Conservation (phyloP, 352 stramenopile genomes). For the Pythium rhizo-oryzae region DNA sequence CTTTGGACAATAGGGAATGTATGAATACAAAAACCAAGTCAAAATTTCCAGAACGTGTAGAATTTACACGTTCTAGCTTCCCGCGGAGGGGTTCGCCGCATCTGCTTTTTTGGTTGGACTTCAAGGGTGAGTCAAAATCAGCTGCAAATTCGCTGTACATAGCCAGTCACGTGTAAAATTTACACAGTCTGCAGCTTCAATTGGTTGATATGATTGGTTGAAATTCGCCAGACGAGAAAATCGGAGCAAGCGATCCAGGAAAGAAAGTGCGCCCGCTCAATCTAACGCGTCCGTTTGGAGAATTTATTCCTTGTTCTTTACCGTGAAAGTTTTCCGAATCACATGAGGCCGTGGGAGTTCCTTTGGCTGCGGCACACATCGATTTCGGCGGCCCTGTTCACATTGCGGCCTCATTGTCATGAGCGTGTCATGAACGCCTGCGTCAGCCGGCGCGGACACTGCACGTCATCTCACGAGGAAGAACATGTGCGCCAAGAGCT, state of each 20-base stretch:
- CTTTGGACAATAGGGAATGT: too few relatives aligned
- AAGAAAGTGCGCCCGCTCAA: not conserved
- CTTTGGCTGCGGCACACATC: not conserved
- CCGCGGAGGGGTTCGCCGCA: too few relatives aligned
- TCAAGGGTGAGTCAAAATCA: too few relatives aligned
- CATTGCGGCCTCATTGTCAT: not conserved
- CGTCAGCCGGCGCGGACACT: not conserved
- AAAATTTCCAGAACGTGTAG: too few relatives aligned
- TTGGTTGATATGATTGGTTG: too few relatives aligned
- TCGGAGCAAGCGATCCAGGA: not conserved
- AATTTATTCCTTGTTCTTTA: constrained; percentile 3
- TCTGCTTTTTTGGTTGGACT: too few relatives aligned
- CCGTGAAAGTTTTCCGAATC: not conserved
- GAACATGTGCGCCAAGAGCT: constrained; percentile 3
- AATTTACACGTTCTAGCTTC: too few relatives aligned
- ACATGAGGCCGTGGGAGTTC: constrained; percentile 1
- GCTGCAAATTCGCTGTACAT: too few relatives aligned
- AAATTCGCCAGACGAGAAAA: too few relatives aligned
- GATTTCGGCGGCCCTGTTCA: not conserved
- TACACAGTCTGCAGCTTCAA: too few relatives aligned
- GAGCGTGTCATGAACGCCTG: not conserved
- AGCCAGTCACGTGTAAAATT: too few relatives aligned
- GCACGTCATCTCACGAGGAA: not conserved
- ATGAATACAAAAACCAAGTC: too few relatives aligned
- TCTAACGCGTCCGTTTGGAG: constrained; percentile 5